These are phyloP conservation scores for Ophiostoma ulmi DNA, from an alignment of 2,329 filamentous ascomycete species.

Conservation along the genomic window DNA sequence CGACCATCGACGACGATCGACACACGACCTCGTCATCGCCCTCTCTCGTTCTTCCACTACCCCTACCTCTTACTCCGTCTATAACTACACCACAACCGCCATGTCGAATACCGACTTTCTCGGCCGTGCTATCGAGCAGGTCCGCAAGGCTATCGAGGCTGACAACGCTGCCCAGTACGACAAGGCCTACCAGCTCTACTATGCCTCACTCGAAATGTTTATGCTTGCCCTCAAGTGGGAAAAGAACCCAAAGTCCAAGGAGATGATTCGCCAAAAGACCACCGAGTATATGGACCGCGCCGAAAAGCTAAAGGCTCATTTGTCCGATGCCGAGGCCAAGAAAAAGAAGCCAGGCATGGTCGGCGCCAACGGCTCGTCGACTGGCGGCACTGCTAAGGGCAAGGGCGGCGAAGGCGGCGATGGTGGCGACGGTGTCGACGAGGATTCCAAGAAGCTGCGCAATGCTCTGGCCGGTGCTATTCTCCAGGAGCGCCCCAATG, in stretches of 20 bases:
- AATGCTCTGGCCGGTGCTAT: slow-evolving; percentile 89
- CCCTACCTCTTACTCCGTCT: slow-evolving; percentile 31
- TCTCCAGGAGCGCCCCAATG: slow-evolving; percentile 88
- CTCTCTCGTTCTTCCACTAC: neutral
- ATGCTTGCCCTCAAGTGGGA: slow-evolving; percentile 99
- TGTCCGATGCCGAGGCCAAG: slow-evolving; percentile 68
- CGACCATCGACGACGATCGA: neutral
- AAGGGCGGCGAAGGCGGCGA: slow-evolving; percentile 50
- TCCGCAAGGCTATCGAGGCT: slow-evolving; percentile 95
- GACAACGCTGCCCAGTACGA: slow-evolving; percentile 96
- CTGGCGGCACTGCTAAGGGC: slow-evolving; percentile 57
- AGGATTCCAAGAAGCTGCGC: slow-evolving; percentile 91
- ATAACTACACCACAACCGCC: slow-evolving; percentile 37
- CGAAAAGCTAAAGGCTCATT: slow-evolving; percentile 92
- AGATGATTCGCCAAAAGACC: slow-evolving; percentile 93
- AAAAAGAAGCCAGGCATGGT: slow-evolving; percentile 66
- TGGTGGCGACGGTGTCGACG: slow-evolving; percentile 68
- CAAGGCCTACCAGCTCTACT: slow-evolving; percentile 94
- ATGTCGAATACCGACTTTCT: slow-evolving; percentile 98
- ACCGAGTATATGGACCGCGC: slow-evolving; percentile 97
- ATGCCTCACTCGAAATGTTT: slow-evolving; percentile 92
- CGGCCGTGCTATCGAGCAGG: slow-evolving; percentile 89
- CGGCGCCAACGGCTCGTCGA: slow-evolving; percentile 64
- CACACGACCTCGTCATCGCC: neutral
- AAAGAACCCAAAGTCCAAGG: slow-evolving; percentile 95